Evolutionary conservation across 2,329 filamentous ascomycete genomes (phyloP).

Genomic region (Pseudohalonectria lignicola): DNA sequence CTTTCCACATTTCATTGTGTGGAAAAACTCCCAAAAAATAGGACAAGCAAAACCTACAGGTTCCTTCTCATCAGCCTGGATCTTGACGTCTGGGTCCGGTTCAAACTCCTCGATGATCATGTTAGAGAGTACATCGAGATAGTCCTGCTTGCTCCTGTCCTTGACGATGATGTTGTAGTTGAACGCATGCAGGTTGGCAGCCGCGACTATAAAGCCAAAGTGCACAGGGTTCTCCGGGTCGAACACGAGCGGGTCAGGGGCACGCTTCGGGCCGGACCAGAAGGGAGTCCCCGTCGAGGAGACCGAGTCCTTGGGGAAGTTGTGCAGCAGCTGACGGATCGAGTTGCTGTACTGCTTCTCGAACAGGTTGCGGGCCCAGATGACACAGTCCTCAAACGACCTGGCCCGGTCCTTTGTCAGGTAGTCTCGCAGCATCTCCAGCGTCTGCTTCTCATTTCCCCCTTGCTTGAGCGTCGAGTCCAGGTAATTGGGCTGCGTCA

Average conservation of each 20-base stretch:
- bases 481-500: slow-evolving; percentile 85
- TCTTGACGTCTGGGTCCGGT: slow-evolving; percentile 84
- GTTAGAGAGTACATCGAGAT: slow-evolving; percentile 71
- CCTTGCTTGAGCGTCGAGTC: slow-evolving; percentile 81
- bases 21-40: too few relatives aligned
- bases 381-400: slow-evolving; percentile 91
- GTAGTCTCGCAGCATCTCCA: slow-evolving; percentile 84
- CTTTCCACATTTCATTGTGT: too few relatives aligned
- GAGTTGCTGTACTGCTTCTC: slow-evolving; percentile 96
- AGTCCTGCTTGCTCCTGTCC: slow-evolving; percentile 57
- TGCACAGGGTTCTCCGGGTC: slow-evolving; percentile 77
- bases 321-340: slow-evolving; percentile 89
- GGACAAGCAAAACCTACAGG: slow-evolving; percentile 57
- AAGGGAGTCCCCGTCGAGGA: slow-evolving; percentile 85
- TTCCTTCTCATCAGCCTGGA: slow-evolving; percentile 91
- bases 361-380: slow-evolving; percentile 88
- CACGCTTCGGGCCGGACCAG: slow-evolving; percentile 98
- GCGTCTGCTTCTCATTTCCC: slow-evolving; percentile 85
- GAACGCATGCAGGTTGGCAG: slow-evolving; percentile 88
- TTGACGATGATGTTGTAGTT: slow-evolving; percentile 96
- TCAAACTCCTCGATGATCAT: slow-evolving; percentile 95
- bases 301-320: slow-evolving; percentile 89
- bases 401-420: slow-evolving; percentile 85
- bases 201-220: slow-evolving; percentile 77
- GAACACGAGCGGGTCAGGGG: slow-evolving; percentile 84